Evolutionary conservation across 192 early-diverging fungal species (phyloP).

Genomic region (Umbelopsis isabellina): DNA sequence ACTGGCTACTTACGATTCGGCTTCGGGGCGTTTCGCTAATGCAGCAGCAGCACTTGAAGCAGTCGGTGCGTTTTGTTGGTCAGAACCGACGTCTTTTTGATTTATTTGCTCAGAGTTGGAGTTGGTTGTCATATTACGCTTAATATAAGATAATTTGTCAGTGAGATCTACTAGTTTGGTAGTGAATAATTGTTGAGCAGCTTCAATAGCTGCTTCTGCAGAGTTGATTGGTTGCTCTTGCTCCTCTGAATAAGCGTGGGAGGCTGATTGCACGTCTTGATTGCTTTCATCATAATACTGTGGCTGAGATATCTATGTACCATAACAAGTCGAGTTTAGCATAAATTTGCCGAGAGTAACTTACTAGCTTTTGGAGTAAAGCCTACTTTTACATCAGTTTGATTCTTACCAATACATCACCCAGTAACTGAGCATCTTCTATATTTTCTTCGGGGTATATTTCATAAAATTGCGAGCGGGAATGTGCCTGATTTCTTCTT

Average conservation of each 20-base stretch:
- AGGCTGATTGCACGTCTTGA: neutral
- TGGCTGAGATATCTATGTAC: neutral
- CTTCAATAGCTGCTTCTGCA: conserved; percentile 7
- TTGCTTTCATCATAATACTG: neutral
- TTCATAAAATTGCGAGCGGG: conserved; percentile 19
- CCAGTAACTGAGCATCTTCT: conserved; percentile 9
- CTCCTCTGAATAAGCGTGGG: neutral
- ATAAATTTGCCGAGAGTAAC: neutral
- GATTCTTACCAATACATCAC: neutral
- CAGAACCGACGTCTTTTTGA: neutral
- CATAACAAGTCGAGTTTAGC: neutral
- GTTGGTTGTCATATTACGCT: neutral
- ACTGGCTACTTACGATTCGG: neutral
- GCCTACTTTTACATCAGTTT: too few species aligned
- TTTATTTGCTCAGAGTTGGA: neutral
- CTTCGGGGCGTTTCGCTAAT: neutral
- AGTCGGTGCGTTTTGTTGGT: neutral
- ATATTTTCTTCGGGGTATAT: conserved; percentile 17
- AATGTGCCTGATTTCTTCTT: conserved; percentile 5
- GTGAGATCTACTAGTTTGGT: conserved; percentile 13
- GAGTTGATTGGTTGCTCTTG: neutral
- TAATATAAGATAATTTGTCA: conserved; percentile 12
- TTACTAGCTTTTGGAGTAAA: too few species aligned
- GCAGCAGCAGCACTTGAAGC: neutral
- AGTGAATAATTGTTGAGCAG: conserved; percentile 1